Base-by-base conservation (phyloP, 257 asterid genomes). In the Solanum peruvianum region DNA sequence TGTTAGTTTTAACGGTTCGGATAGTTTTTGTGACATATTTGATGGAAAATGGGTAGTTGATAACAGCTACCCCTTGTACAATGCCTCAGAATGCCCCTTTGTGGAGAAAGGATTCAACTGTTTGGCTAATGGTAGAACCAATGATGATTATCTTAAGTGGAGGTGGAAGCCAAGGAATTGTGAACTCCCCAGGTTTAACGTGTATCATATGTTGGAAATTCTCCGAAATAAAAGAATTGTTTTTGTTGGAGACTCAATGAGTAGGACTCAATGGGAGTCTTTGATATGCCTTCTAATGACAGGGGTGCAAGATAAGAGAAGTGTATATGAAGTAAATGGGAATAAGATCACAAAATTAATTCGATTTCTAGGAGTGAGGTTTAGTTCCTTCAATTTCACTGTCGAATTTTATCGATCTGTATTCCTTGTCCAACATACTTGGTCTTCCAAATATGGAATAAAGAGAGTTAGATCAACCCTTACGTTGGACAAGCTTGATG, bases 221-320 rank as follows among this genome's bases (percentile, higher is more conserved):
- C 92, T 95, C 4, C 88, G 93, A 42, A 89, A 93, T 84, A 93
- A 93, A 70, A 89, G 94, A 73, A 90, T 95, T 86, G 96, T 93
- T 70, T 95, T 95, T 84, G 98, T 95, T 72, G 98, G 98, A 71
- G 98, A 95, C 85, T 95, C 98, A 0, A 93, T 95, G 98, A 92
- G 98, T 85, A 92, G 97, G 89, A 93, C 98, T 13, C 96, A 95
- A 84, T 95, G 98, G 98, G 98, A 95, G 89, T 95, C 98, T 77
- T 91, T 95, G 92, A 93, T 93, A 89, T 95, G 97, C 87, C 78
- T 95, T 90, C 87, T 95, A 47, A 95, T 95, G 97, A 91, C 91
- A 1, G 98, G 96, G 71, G 92, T 93, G 88, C 94, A 91, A 80
- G 94, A 93, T 83, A 93, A 93, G 92, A 67, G 49, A 29, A 94